These are phyloP conservation scores for Clarireedia paspali DNA, from an alignment of 2,329 filamentous ascomycete species.

Conservation along the genomic window DNA sequence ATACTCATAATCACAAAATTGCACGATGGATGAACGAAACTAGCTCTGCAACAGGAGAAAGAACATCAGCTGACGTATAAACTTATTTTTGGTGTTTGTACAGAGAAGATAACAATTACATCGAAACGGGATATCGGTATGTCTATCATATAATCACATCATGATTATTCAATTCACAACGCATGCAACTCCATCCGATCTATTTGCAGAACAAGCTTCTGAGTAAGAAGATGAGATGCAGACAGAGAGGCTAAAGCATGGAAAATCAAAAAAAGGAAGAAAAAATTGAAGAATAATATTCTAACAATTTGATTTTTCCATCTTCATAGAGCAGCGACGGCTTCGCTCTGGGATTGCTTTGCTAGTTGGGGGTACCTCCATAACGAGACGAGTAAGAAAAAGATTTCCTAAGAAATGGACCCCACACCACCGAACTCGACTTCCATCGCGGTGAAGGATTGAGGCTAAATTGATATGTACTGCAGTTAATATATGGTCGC, in stretches of 20 bases:
- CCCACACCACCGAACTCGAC: background rate
- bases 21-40: background rate
- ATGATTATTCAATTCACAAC: background rate
- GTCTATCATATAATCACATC: background rate
- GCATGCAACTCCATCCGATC: constrained; percentile 2
- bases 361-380: constrained; percentile 29
- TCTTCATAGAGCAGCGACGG: constrained; percentile 17
- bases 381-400: constrained; percentile 30
- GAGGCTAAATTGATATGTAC: constrained; percentile 1
- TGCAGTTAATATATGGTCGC: constrained; percentile 41
- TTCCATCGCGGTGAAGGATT: background rate
- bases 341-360: constrained; percentile 23
- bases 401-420: background rate
- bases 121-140: constrained; percentile 30
- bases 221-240: background rate
- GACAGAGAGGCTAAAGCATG: background rate
- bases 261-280: background rate
- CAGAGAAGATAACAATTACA: constrained; percentile 31
- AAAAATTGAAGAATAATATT: constrained; percentile 6
- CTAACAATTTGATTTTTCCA: constrained; percentile 3
- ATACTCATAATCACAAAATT: no score
- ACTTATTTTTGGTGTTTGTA: background rate
- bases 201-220: background rate
- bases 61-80: background rate
- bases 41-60: background rate